Evolutionary conservation across 805 yeast species (phyloP).

Genomic region (Tetrapisispora nanseiensis): DNA sequence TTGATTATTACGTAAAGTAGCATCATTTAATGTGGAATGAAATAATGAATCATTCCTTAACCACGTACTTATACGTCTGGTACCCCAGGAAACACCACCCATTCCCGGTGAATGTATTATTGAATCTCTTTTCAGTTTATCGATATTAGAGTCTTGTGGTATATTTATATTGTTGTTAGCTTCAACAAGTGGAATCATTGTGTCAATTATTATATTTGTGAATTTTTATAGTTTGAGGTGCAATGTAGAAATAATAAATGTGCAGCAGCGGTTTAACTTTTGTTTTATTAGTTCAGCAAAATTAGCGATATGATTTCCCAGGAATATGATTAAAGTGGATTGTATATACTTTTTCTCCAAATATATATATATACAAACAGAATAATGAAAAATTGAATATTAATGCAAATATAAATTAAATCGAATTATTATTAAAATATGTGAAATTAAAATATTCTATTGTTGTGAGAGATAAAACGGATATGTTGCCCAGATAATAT

Average conservation of each 20-base stretch:
- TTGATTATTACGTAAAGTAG: not conserved
- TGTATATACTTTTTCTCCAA: not conserved
- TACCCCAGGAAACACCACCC: constrained; percentile 98
- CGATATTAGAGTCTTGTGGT: constrained; percentile 9
- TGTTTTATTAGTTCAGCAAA: too few relatives aligned
- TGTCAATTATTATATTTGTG: too few relatives aligned
- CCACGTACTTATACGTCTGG: constrained; percentile 92
- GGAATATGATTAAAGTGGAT: not conserved
- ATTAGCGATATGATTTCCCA: not conserved
- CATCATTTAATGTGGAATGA: constrained; percentile 24
- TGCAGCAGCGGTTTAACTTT: too few relatives aligned
- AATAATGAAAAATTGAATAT: too few relatives aligned
- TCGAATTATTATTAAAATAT: too few relatives aligned
- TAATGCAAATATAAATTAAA: too few relatives aligned
- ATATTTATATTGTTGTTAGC: not conserved
- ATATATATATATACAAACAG: too few relatives aligned
- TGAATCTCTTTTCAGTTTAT: constrained; percentile 72
- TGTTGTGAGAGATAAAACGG: too few relatives aligned
- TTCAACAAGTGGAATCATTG: not conserved
- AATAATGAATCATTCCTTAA: constrained; percentile 84
- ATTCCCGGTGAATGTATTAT: constrained; percentile 95
- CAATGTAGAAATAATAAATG: too few relatives aligned
- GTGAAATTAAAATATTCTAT: too few relatives aligned
- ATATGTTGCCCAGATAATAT: too few relatives aligned
- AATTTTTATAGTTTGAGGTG: too few relatives aligned